Percentiles rank a stretch among this genome's conserved stretches.
Conservation (phyloP, 2,329 filamentous ascomycete genomes). For the Ophiocordyceps sinensis region DNA sequence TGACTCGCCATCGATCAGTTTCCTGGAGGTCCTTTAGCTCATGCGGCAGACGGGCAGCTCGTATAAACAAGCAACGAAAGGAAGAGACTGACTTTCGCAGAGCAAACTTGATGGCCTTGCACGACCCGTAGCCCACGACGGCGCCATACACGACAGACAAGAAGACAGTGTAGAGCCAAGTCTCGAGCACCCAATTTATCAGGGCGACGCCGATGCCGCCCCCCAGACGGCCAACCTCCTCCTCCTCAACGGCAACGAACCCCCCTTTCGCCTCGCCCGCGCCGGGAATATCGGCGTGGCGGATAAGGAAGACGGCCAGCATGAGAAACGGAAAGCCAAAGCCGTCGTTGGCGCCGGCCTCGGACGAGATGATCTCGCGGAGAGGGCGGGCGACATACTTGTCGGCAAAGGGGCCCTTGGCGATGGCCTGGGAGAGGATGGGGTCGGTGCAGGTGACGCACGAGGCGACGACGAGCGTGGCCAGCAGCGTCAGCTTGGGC, state of each 20-base stretch:
- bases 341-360: constrained; percentile 28
- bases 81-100: constrained; percentile 14
- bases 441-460: constrained; percentile 49
- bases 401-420: constrained; percentile 46
- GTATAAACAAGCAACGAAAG: too few relatives aligned
- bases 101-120: constrained; percentile 29
- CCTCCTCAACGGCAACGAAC: constrained; percentile 10
- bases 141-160: constrained; percentile 37
- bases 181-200: constrained; percentile 44
- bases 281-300: constrained; percentile 29
- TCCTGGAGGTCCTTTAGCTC: constrained; percentile 14
- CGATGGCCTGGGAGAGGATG: constrained; percentile 46
- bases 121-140: constrained; percentile 31
- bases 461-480: constrained; percentile 42
- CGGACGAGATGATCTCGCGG: constrained; percentile 46
- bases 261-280: constrained; percentile 4
- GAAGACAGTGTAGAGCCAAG: constrained; percentile 43
- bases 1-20: constrained; percentile 41
- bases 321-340: constrained; percentile 2
- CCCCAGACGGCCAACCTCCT: constrained; percentile 33
- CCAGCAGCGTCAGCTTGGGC: constrained; percentile 37
- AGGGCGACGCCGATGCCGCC: constrained; percentile 36
- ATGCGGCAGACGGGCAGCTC: too few relatives aligned
- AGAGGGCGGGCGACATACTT: constrained; percentile 43
- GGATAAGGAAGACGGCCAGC: constrained; percentile 26